phyloP scores from a whole-genome alignment of 192 early-diverging fungal genomes.

The Backusella westeae region DNA sequence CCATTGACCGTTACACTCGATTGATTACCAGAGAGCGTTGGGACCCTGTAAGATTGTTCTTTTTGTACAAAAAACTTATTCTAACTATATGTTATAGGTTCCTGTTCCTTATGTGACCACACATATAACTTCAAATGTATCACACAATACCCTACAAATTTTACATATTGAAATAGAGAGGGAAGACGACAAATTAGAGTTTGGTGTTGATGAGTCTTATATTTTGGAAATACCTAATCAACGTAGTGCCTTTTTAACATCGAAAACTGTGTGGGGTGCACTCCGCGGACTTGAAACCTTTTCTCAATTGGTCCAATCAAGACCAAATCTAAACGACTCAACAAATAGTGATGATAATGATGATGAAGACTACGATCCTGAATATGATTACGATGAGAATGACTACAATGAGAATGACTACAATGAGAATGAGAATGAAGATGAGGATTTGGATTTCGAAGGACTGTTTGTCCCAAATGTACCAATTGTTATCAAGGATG shows the following conservation, averaged over 20 bases:
- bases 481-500: conserved; percentile 57
- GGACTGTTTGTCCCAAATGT: conserved; percentile 42
- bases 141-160: conserved; percentile 13
- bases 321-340: not conserved
- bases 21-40: conserved; percentile 33
- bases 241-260: conserved; percentile 49
- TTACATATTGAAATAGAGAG: conserved; percentile 46
- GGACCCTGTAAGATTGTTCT: conserved; percentile 22
- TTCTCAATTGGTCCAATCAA: conserved; percentile 58
- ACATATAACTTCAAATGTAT: not conserved
- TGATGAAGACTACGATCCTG: not conserved
- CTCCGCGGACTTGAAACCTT: conserved; percentile 73
- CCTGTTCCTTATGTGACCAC: conserved; percentile 13
- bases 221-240: conserved; percentile 55
- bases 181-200: conserved; percentile 43
- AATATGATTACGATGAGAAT: not conserved
- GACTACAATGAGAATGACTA: not conserved
- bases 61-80: not conserved
- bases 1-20: conserved; percentile 32
- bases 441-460: conserved; percentile 9
- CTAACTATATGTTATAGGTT: conserved; percentile 4
- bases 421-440: not conserved
- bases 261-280: conserved; percentile 64
- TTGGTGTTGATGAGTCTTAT: conserved; percentile 73
- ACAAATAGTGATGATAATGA: not conserved